phyloP scores from a whole-genome alignment of 202 grass and related monocot species.

The Hordeum pubiflorum region DNA sequence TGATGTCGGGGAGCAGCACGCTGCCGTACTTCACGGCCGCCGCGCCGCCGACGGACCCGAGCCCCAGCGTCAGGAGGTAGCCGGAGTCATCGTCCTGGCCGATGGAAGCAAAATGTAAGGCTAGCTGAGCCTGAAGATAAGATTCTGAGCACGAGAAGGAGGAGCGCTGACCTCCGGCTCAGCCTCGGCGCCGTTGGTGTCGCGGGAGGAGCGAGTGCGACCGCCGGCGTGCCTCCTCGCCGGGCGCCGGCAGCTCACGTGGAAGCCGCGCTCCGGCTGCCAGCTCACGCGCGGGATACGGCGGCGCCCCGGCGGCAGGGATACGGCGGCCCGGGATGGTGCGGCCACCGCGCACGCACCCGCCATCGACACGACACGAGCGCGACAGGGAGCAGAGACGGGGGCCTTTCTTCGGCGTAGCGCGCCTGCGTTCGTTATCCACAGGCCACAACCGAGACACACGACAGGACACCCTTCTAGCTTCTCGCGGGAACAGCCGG shows the following conservation, averaged over 20 bases:
- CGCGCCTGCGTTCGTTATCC: no score
- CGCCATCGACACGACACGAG: background rate
- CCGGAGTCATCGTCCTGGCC: conserved; percentile 43
- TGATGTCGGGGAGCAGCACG: conserved; percentile 65
- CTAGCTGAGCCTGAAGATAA: background rate
- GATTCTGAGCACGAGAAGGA: background rate
- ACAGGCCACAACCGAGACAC: no score
- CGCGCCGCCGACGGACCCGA: conserved; percentile 65
- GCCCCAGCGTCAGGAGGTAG: conserved; percentile 53
- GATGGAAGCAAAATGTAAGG: no score
- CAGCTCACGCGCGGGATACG: no score
- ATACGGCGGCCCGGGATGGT: background rate
- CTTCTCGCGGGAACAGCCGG: no score
- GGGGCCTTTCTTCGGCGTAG: no score
- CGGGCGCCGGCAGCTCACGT: background rate
- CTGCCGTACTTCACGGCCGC: conserved; percentile 81
- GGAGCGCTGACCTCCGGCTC: conserved; percentile 12
- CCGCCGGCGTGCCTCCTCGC: background rate
- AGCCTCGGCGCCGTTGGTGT: background rate
- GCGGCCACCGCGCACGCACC: conserved; percentile 11
- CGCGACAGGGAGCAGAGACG: background rate
- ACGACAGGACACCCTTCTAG: no score
- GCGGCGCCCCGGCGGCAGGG: background rate
- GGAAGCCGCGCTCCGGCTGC: background rate
- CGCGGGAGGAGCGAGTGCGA: background rate